A percentile compares a stretch with the other conserved stretches of the same genome.
Evolutionary conservation across 495 filamentous ascomycete species (phyloP).

Genomic region (Neurospora sp.): DNA sequence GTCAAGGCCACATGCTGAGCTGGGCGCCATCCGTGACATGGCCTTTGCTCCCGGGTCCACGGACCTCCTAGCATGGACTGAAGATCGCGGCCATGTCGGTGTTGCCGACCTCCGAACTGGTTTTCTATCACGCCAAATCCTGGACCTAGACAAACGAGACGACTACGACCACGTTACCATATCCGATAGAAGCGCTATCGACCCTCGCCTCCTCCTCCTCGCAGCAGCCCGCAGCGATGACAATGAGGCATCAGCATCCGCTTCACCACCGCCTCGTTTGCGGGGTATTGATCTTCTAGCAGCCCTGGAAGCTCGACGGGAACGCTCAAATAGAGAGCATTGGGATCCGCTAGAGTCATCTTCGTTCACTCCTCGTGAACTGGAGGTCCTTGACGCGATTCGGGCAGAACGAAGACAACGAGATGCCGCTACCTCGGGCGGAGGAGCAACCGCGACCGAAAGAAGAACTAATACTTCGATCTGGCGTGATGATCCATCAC

Average conservation of each 20-base stretch:
- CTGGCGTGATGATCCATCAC: not conserved
- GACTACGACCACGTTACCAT: constrained; percentile 41
- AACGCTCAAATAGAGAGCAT: constrained; percentile 10
- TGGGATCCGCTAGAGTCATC: constrained; percentile 2
- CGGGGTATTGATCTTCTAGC: not conserved
- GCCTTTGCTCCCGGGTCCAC: constrained; percentile 80
- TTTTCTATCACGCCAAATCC: constrained; percentile 64
- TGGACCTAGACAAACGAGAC: constrained; percentile 52
- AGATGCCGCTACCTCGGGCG: not conserved
- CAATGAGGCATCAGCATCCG: not conserved
- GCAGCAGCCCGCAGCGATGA: not conserved
- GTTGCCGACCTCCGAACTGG: constrained; percentile 74
- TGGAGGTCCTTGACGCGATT: not conserved
- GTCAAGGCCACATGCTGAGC: constrained; percentile 46
- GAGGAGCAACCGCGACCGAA: not conserved
- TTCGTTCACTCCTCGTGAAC: not conserved
- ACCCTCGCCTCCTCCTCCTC: constrained; percentile 31
- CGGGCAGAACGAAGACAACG: not conserved
- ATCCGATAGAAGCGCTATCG: constrained; percentile 37
- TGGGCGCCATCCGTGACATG: constrained; percentile 83
- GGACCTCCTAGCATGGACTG: constrained; percentile 89
- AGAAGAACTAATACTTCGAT: not conserved
- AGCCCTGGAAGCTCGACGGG: not conserved
- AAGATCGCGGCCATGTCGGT: constrained; percentile 76
- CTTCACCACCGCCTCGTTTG: not conserved